Conservation (phyloP, 176 grass and related monocot species). For the Triticum monococcum region DNA sequence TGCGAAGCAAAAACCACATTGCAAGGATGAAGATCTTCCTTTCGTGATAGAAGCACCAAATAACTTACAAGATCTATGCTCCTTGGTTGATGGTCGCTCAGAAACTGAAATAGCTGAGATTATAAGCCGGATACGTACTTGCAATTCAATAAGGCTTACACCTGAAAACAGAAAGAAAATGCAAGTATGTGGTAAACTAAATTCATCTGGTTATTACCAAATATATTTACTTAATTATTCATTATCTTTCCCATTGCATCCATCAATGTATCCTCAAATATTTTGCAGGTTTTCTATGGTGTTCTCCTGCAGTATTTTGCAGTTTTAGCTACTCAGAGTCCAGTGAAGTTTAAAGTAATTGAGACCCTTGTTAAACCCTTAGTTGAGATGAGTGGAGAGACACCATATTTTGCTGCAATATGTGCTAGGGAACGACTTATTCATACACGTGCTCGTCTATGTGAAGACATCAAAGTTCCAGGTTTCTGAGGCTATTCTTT, state of each 20-base stretch:
- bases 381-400: slow-evolving; percentile 91
- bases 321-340: slow-evolving; percentile 62
- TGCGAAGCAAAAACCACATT: slow-evolving; percentile 18
- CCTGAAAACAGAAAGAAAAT: slow-evolving; percentile 92
- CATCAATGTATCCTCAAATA: slow-evolving; percentile 5
- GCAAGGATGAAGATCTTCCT: slow-evolving; percentile 50
- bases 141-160: slow-evolving; percentile 89
- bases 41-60: slow-evolving; percentile 94
- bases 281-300: slow-evolving; percentile 89
- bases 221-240: not conserved
- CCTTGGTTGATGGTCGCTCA: slow-evolving; percentile 76
- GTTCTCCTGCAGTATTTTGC: slow-evolving; percentile 94
- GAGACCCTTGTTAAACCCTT: slow-evolving; percentile 87
- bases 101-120: slow-evolving; percentile 81
- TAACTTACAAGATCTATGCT: slow-evolving; percentile 60
- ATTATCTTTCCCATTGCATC: not conserved
- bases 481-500: slow-evolving; percentile 46
- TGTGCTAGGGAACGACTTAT: slow-evolving; percentile 84
- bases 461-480: slow-evolving; percentile 80
- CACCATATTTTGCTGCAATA: slow-evolving; percentile 94
- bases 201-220: not conserved
- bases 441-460: slow-evolving; percentile 56
- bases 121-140: slow-evolving; percentile 76
- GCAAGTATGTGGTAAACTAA: slow-evolving; percentile 59
- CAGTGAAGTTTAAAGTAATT: slow-evolving; percentile 74